Conservation (phyloP, 2,329 filamentous ascomycete genomes). For the Nigrospora osmanthi region DNA sequence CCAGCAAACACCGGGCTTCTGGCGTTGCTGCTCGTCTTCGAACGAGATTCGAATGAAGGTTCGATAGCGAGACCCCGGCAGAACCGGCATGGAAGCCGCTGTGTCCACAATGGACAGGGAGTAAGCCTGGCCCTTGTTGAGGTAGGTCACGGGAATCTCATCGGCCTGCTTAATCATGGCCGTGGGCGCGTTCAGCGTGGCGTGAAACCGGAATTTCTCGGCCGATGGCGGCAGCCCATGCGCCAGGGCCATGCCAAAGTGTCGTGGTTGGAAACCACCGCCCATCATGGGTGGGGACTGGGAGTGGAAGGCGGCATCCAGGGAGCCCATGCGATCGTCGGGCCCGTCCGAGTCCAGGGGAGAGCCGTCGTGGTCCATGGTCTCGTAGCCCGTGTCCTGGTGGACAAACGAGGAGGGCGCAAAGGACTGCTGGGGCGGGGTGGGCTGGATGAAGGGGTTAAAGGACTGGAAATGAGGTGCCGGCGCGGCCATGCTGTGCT, state of each 20-base stretch:
- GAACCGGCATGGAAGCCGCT: constrained; percentile 47
- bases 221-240: constrained; percentile 42
- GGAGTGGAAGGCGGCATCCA: constrained; percentile 54
- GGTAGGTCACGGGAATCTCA: constrained; percentile 93
- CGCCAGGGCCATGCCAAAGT: constrained; percentile 36
- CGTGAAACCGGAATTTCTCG: constrained; percentile 81
- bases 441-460: constrained; percentile 62
- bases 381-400: constrained; percentile 72
- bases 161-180: constrained; percentile 89
- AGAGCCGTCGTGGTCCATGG: constrained; percentile 67
- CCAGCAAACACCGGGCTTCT: constrained; percentile 78
- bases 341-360: constrained; percentile 51
- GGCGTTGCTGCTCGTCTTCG: constrained; percentile 88
- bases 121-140: constrained; percentile 97
- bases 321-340: constrained; percentile 43
- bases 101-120: constrained; percentile 80
- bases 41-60: constrained; percentile 95
- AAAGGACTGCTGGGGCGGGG: constrained; percentile 52
- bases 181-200: constrained; percentile 85
- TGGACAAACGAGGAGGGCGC: constrained; percentile 76
- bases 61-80: constrained; percentile 64
- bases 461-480: constrained; percentile 49
- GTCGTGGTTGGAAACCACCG: constrained; percentile 38
- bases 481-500: constrained; percentile 40
- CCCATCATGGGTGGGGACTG: constrained; percentile 51